phyloP scores from a whole-genome alignment of 306 rosid species.

The Casuarina equisetifolia region DNA sequence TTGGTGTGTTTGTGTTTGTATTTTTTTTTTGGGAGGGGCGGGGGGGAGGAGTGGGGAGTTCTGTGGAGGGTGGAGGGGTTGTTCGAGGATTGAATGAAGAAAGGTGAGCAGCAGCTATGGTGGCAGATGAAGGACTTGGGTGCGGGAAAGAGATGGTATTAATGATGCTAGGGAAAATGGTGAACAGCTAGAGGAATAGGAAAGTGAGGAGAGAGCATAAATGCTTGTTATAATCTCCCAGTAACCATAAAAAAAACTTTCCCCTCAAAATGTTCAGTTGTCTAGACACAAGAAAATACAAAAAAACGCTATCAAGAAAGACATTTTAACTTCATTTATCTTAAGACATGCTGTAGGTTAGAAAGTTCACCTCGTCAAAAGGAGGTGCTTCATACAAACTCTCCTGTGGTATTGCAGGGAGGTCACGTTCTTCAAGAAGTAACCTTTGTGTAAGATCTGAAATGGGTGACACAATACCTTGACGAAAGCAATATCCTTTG shows the following conservation, averaged over 20 bases:
- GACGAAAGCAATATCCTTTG: conserved; percentile 83
- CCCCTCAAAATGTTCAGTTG: too few species aligned
- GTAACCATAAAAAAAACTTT: background rate
- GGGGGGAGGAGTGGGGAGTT: too few species aligned
- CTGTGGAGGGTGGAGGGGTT: background rate
- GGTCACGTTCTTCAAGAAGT: conserved; percentile 91
- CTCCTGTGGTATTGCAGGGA: conserved; percentile 86
- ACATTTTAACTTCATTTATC: background rate
- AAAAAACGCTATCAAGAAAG: background rate
- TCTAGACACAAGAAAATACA: too few species aligned
- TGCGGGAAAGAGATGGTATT: background rate
- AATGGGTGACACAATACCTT: conserved; percentile 87
- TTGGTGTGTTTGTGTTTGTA: too few species aligned
- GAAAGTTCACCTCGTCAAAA: conserved; percentile 79
- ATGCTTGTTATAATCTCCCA: background rate
- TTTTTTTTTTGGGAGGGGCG: too few species aligned
- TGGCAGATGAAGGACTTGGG: background rate
- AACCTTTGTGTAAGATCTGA: conserved; percentile 91
- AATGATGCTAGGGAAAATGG: background rate
- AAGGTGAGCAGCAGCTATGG: background rate
- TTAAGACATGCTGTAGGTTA: background rate
- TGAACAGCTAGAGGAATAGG: background rate
- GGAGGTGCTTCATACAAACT: conserved; percentile 86
- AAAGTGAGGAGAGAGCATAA: background rate
- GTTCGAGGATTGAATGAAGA: background rate